These are phyloP conservation scores for Pseudocercospora ulei DNA, from an alignment of 2,329 filamentous ascomycete genomes.

Conservation along the genomic window DNA sequence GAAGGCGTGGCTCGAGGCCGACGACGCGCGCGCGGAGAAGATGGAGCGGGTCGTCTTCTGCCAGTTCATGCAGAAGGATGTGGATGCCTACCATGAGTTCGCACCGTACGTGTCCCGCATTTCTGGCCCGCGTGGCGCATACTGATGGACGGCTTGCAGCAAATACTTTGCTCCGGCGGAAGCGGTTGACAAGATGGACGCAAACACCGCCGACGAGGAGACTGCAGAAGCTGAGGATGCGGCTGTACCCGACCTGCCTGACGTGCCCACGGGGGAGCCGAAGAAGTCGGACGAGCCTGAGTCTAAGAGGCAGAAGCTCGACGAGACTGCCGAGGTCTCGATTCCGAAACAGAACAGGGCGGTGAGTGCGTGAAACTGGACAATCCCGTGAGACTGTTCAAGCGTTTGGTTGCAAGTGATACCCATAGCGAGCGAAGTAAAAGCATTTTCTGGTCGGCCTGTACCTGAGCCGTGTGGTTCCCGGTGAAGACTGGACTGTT, in stretches of 20 bases:
- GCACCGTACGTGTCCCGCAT: conserved; percentile 57
- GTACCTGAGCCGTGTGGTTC: no score
- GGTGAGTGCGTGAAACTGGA: not conserved
- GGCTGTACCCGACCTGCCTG: conserved; percentile 40
- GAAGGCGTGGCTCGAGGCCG: conserved; percentile 45
- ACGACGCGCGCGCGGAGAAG: conserved; percentile 37
- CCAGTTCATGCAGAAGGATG: conserved; percentile 70
- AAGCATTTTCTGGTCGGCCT: no score
- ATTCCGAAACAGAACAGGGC: not conserved
- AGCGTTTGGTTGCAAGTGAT: conserved; percentile 3
- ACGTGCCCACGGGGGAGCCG: conserved; percentile 43
- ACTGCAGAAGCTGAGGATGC: conserved; percentile 24
- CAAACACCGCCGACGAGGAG: conserved; percentile 42
- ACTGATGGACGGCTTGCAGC: conserved; percentile 28
- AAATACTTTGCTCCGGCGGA: conserved; percentile 43
- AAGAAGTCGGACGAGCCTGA: conserved; percentile 38
- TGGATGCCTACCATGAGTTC: conserved; percentile 56
- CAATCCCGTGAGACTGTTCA: no score
- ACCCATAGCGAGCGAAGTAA: conserved; percentile 1
- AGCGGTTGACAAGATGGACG: conserved; percentile 30
- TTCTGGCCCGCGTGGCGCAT: no score
- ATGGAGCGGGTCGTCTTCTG: conserved; percentile 75
- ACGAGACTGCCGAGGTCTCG: conserved; percentile 16
- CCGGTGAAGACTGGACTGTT: no score
- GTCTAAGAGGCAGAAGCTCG: conserved; percentile 42